Conservation (phyloP, 352 stramenopile species). For the Phytophthora pini region DNA sequence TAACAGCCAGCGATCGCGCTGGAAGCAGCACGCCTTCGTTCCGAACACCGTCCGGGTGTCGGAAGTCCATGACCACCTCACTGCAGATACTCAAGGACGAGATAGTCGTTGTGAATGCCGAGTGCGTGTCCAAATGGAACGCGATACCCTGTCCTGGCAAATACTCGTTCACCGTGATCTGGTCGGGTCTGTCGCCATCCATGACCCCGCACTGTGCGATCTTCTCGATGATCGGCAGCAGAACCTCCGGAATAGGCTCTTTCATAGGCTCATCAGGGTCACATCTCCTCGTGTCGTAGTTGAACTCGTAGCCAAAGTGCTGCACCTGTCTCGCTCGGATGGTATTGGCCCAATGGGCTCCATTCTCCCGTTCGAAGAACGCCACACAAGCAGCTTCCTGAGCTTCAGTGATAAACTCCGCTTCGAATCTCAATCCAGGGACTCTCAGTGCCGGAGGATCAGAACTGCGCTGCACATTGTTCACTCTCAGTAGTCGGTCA, state of each 20-base stretch:
- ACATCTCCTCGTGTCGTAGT: constrained; percentile 83
- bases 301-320: constrained; percentile 90
- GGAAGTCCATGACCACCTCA: constrained; percentile 89
- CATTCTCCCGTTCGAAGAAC: constrained; percentile 66
- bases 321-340: constrained; percentile 87
- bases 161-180: constrained; percentile 93
- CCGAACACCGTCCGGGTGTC: constrained; percentile 58
- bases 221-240: constrained; percentile 54
- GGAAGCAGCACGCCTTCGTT: constrained; percentile 73
- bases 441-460: constrained; percentile 51
- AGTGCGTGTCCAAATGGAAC: constrained; percentile 90
- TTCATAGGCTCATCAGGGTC: constrained; percentile 55
- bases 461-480: constrained; percentile 57
- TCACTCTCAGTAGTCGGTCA: constrained; percentile 63
- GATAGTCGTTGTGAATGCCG: constrained; percentile 86
- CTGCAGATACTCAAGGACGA: constrained; percentile 78
- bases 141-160: constrained; percentile 88
- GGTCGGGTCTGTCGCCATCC: constrained; percentile 61
- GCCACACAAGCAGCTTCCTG: constrained; percentile 62
- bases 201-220: constrained; percentile 65
- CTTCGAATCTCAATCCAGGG: constrained; percentile 65
- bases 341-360: constrained; percentile 66
- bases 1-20: constrained; percentile 79
- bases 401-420: constrained; percentile 69
- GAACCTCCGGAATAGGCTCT: constrained; percentile 50